Conservation (phyloP, 2,329 filamentous ascomycete genomes). For the Colletotrichum neosansevieriae region DNA sequence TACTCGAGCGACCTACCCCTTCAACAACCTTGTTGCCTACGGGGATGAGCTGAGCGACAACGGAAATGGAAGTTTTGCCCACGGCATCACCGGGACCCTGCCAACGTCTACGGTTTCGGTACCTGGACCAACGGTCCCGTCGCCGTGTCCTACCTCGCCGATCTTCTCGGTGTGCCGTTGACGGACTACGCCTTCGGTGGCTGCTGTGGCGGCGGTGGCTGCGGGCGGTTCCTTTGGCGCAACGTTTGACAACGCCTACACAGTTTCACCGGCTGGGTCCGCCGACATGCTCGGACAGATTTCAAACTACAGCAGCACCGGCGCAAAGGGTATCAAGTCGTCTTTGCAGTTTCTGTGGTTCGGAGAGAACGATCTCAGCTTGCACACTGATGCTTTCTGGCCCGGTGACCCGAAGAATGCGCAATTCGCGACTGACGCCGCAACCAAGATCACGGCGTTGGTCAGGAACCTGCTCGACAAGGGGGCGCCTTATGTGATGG, state of each 20-base stretch:
- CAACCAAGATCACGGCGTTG: conserved; percentile 17
- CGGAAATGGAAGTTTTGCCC: conserved; percentile 5
- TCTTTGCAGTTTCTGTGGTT: conserved; percentile 18
- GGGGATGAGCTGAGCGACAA: conserved; percentile 16
- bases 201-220: conserved; percentile 21
- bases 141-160: conserved; percentile 24
- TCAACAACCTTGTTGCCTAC: conserved; percentile 9
- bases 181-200: conserved; percentile 20
- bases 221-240: conserved; percentile 22
- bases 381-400: conserved; percentile 25
- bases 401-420: conserved; percentile 15
- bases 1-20: conserved; percentile 7
- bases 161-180: conserved; percentile 16
- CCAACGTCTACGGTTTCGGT: conserved; percentile 22
- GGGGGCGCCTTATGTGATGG: neutral
- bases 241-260: conserved; percentile 25
- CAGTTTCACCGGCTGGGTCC: conserved; percentile 14
- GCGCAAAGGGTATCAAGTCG: neutral
- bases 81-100: conserved; percentile 19
- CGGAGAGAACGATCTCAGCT: conserved; percentile 19
- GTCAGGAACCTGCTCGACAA: neutral
- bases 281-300: conserved; percentile 18
- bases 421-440: conserved; percentile 6
- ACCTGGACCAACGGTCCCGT: conserved; percentile 27
- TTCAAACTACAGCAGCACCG: neutral